These are phyloP conservation scores for Schwanniomyces sp. DNA, from an alignment of 805 yeast genomes.

Conservation along the genomic window DNA sequence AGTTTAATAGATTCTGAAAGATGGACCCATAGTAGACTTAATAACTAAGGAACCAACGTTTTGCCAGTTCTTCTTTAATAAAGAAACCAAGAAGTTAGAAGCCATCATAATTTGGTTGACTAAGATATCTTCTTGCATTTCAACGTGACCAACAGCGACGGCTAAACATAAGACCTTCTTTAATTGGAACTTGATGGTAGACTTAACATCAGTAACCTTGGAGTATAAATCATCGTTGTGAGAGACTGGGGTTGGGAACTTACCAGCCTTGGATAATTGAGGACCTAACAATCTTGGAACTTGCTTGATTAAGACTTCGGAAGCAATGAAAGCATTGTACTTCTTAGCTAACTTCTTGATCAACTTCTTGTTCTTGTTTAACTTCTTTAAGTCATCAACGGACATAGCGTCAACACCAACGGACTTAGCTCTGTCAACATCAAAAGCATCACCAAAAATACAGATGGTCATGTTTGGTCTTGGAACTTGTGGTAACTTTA, in stretches of 20 bases:
- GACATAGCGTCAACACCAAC: conserved; percentile 99
- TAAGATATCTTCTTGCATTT: conserved; percentile 95
- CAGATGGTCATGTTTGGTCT: conserved; percentile 99
- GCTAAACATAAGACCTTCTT: conserved; percentile 99
- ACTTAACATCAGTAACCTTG: conserved; percentile 95
- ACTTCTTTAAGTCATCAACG: conserved; percentile 98
- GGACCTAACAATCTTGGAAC: conserved; percentile 99
- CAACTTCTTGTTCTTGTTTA: conserved; percentile 99
- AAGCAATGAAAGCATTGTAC: conserved; percentile 99
- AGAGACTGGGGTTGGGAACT: conserved; percentile 99
- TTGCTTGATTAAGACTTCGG: conserved; percentile 98
- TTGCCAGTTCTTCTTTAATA: conserved; percentile 99
- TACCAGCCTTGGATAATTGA: conserved; percentile 99
- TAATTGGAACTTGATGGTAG: conserved; percentile 99
- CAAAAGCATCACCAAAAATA: conserved; percentile 99
- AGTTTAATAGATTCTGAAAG: conserved; percentile 96
- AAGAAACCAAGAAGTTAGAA: conserved; percentile 97
- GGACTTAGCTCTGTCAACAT: conserved; percentile 99
- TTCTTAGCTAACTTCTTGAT: conserved; percentile 99
- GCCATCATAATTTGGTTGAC: conserved; percentile 99
- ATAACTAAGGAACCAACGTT: conserved; percentile 99
- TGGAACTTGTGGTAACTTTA: conserved; percentile 97
- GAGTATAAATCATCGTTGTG: conserved; percentile 97
- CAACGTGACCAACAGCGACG: conserved; percentile 99
- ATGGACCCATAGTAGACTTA: conserved; percentile 99